phyloP scores from a whole-genome alignment of 768 basidiomycete species.

The Mycena venus region DNA sequence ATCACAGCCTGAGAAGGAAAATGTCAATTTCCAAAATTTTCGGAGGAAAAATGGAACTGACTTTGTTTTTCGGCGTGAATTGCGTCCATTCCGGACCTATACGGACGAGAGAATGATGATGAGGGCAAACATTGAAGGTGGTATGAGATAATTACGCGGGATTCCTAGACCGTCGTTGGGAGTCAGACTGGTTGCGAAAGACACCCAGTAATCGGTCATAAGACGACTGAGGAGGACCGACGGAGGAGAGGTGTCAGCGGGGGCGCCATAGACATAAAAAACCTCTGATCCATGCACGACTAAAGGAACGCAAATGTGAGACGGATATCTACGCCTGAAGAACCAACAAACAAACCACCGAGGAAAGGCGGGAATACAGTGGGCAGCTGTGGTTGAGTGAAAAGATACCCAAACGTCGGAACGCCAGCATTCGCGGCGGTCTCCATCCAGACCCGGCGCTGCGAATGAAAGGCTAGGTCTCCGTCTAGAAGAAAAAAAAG shows the following conservation, averaged over 20 bases:
- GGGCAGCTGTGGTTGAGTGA: conserved; percentile 48
- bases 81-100: background rate
- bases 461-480: conserved; percentile 35
- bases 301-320: conserved; percentile 16
- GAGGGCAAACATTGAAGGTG: background rate
- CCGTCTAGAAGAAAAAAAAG: conserved; percentile 40
- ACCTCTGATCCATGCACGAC: conserved; percentile 49
- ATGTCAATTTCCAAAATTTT: background rate
- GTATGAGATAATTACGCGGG: conserved; percentile 47
- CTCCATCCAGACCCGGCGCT: conserved; percentile 49
- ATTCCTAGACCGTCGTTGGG: conserved; percentile 59
- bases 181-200: conserved; percentile 57
- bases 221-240: conserved; percentile 41
- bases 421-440: conserved; percentile 49
- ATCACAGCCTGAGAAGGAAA: background rate
- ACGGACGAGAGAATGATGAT: background rate
- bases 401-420: conserved; percentile 52
- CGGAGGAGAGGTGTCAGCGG: conserved; percentile 20
- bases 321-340: conserved; percentile 16
- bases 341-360: conserved; percentile 47
- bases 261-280: conserved; percentile 45
- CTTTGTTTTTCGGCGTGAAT: background rate
- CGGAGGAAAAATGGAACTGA: background rate
- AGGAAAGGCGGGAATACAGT: conserved; percentile 30
- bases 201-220: conserved; percentile 63